Percentiles rank a stretch among this genome's conserved stretches.
These are phyloP conservation scores for Gossypium turneri DNA, from an alignment of 345 rosid genomes.

Conservation along the genomic window DNA sequence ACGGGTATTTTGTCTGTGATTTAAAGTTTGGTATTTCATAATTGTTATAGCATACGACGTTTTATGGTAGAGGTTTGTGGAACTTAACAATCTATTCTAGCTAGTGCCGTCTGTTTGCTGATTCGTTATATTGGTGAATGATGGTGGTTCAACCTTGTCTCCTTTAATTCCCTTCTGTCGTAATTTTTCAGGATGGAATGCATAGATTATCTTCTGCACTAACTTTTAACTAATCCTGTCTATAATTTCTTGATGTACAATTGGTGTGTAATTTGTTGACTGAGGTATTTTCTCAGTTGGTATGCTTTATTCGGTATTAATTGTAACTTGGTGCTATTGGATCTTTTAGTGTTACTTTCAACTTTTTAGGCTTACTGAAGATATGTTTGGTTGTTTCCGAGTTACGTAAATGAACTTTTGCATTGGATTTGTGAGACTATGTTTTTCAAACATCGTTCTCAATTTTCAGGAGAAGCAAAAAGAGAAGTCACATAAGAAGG, in stretches of 20 bases:
- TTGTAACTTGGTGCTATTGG: not conserved
- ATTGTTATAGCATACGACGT: not conserved
- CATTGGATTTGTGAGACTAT: not conserved
- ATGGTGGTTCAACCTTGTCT: too few relatives aligned
- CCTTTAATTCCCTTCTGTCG: not conserved
- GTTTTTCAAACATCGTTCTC: constrained; percentile 10
- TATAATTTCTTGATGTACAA: not conserved
- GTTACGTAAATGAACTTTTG: not conserved
- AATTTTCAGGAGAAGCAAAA: constrained; percentile 44
- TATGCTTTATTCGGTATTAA: not conserved
- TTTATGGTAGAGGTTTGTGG: not conserved
- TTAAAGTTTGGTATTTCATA: not conserved
- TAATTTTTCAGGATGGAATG: not conserved
- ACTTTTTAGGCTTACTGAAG: not conserved
- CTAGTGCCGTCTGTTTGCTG: too few relatives aligned
- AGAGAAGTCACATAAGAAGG: constrained; percentile 52
- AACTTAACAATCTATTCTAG: too few relatives aligned
- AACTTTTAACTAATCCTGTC: not conserved
- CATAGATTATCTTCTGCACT: not conserved
- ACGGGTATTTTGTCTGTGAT: too few relatives aligned
- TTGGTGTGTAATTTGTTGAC: not conserved
- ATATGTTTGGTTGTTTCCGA: not conserved
- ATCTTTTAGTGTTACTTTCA: not conserved
- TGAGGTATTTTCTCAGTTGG: not conserved
- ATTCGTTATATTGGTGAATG: too few relatives aligned